Conservation (phyloP, 495 filamentous ascomycete genomes). For the Hypoxylon intermedium region DNA sequence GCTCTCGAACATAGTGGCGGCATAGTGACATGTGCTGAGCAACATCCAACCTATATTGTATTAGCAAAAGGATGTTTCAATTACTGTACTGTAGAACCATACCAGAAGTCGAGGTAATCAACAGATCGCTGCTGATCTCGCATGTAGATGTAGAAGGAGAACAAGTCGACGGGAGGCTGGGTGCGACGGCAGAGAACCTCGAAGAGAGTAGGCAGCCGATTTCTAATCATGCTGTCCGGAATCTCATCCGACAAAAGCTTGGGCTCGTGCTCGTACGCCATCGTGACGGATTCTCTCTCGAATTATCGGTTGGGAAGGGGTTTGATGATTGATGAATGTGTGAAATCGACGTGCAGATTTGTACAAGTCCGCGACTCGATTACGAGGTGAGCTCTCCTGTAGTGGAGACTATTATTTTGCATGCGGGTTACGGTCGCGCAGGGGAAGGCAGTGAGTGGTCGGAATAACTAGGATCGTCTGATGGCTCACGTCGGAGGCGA, state of each 20-base stretch:
- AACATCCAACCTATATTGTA: conserved; percentile 84
- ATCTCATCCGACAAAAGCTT: conserved; percentile 46
- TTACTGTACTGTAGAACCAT: conserved; percentile 37
- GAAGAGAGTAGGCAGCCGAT: conserved; percentile 89
- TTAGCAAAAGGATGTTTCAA: conserved; percentile 13
- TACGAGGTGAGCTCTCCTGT: conserved; percentile 15
- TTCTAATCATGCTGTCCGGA: conserved; percentile 64
- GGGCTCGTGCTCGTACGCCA: conserved; percentile 49
- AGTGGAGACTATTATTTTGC: conserved; percentile 12
- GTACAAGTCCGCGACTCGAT: neutral
- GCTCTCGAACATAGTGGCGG: conserved; percentile 94
- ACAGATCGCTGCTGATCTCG: conserved; percentile 96
- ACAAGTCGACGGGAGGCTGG: conserved; percentile 90
- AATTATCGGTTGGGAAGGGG: conserved; percentile 4
- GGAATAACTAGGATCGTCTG: neutral
- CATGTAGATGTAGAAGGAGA: conserved; percentile 99
- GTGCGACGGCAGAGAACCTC: conserved; percentile 93
- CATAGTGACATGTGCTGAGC: conserved; percentile 98
- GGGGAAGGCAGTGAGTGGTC: neutral
- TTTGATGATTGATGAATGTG: neutral
- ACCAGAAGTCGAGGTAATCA: conserved; percentile 99
- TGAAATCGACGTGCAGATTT: neutral
- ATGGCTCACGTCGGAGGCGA: neutral
- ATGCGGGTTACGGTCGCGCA: conserved; percentile 21
- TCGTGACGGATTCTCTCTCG: conserved; percentile 31